Conservation (phyloP, 805 yeast genomes). For the Ogataea neopini region DNA sequence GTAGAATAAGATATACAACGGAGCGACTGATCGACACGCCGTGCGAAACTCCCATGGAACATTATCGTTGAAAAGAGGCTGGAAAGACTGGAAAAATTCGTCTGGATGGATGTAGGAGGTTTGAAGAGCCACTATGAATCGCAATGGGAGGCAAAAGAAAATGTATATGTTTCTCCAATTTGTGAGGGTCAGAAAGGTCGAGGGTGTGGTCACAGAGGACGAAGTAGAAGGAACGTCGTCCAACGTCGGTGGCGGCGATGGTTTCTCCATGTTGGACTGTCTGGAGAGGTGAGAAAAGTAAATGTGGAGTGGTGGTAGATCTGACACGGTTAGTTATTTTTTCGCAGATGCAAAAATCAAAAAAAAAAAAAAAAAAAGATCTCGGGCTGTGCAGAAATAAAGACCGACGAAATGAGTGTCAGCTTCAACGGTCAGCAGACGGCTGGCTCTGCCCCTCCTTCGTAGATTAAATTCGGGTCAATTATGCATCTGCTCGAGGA, state of each 20-base stretch:
- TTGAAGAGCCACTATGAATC: conserved; percentile 61
- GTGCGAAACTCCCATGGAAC: conserved; percentile 84
- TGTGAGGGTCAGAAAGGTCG: not conserved
- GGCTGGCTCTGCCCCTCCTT: no score
- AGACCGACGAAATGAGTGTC: no score
- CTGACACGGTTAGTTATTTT: no score
- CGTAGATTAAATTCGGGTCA: no score
- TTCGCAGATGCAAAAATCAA: no score
- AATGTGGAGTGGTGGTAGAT: no score
- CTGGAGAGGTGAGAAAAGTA: no score
- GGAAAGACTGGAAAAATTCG: conserved; percentile 93
- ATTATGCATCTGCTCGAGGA: no score
- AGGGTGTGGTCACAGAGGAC: no score
- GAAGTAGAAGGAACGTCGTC: no score
- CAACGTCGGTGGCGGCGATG: no score
- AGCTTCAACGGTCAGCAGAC: no score
- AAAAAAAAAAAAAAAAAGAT: not conserved
- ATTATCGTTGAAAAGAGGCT: conserved; percentile 56
- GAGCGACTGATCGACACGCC: conserved; percentile 65
- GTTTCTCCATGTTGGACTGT: not conserved
- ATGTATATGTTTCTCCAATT: conserved; percentile 53
- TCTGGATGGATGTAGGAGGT: conserved; percentile 95
- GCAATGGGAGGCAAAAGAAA: conserved; percentile 41
- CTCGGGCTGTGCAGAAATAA: not conserved
- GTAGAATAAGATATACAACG: conserved; percentile 67